Evolutionary conservation across 2,329 filamentous ascomycete species (phyloP).

Genomic region (Trichophyton rubrum): DNA sequence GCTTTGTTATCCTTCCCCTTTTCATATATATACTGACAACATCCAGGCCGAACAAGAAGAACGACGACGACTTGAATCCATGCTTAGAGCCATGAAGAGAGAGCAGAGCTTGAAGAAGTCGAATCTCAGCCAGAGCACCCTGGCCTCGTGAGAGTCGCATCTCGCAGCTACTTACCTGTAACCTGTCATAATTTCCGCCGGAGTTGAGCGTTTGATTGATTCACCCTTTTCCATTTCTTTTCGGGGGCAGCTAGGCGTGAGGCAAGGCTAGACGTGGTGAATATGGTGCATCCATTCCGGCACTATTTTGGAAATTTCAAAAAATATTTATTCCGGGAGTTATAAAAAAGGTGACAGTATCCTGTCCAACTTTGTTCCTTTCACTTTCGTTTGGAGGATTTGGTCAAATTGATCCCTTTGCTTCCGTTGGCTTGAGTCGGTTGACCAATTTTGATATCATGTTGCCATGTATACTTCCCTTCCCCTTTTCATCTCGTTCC

Average conservation of each 20-base stretch:
- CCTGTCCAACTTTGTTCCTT: neutral
- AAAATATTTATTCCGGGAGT: neutral
- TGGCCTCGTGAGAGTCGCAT: slow-evolving; percentile 19
- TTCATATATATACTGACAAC: slow-evolving; percentile 5
- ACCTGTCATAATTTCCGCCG: neutral
- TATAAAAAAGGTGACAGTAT: neutral
- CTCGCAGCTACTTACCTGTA: neutral
- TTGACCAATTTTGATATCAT: neutral
- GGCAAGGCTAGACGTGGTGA: neutral
- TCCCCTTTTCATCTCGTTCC: neutral
- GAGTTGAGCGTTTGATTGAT: neutral
- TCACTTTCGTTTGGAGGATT: neutral
- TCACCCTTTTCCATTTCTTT: neutral
- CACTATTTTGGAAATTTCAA: neutral
- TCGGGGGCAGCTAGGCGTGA: neutral
- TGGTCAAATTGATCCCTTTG: too few relatives aligned
- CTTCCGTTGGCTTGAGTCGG: too few relatives aligned
- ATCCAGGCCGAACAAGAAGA: slow-evolving; percentile 58
- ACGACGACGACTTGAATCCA: slow-evolving; percentile 51
- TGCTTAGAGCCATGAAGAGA: slow-evolving; percentile 42
- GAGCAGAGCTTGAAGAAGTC: slow-evolving; percentile 29
- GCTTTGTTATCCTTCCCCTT: neutral
- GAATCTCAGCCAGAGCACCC: slow-evolving; percentile 22
- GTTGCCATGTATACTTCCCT: neutral
- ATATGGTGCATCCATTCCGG: neutral